Conservation (phyloP, 2,329 filamentous ascomycete genomes). For the Hypoxylon sp. region DNA sequence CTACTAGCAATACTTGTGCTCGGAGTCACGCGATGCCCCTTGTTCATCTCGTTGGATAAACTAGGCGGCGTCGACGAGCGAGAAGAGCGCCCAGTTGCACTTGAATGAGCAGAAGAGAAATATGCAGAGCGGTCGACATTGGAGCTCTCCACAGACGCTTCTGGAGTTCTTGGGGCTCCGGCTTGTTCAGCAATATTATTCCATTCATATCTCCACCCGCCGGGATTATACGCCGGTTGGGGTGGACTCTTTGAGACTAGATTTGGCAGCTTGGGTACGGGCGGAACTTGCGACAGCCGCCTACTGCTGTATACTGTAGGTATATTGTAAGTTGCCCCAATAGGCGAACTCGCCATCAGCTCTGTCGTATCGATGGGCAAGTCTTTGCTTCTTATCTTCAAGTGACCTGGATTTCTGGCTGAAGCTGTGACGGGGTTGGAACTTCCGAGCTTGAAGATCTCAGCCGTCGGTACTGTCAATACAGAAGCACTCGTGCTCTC, state of each 20-base stretch:
- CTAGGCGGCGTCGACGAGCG: constrained; percentile 9
- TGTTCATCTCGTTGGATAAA: constrained; percentile 4
- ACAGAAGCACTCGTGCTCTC: constrained; percentile 44
- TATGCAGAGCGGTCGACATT: constrained; percentile 11
- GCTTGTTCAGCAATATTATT: constrained; percentile 40
- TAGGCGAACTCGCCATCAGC: constrained; percentile 41
- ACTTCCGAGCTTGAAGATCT: constrained; percentile 42
- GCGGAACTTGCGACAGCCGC: constrained; percentile 17
- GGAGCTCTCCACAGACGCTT: constrained; percentile 7
- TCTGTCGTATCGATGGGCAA: constrained; percentile 31
- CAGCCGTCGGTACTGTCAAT: constrained; percentile 45
- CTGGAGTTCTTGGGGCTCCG: constrained; percentile 15
- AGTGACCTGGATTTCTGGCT: constrained; percentile 6
- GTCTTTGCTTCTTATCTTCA: constrained; percentile 19
- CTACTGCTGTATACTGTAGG: constrained; percentile 3
- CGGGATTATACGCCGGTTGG: constrained; percentile 46
- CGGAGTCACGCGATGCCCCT: constrained; percentile 32
- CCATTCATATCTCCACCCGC: constrained; percentile 50
- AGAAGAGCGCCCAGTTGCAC: constrained; percentile 15
- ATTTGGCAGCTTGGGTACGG: constrained; percentile 16
- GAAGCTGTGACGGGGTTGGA: background rate
- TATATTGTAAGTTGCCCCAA: constrained; percentile 31
- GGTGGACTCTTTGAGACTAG: constrained; percentile 33
- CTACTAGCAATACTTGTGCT: constrained; percentile 48
- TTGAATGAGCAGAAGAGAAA: constrained; percentile 20